Conservation (phyloP, 2,329 filamentous ascomycete genomes). For the Lecanicillium sp. region DNA sequence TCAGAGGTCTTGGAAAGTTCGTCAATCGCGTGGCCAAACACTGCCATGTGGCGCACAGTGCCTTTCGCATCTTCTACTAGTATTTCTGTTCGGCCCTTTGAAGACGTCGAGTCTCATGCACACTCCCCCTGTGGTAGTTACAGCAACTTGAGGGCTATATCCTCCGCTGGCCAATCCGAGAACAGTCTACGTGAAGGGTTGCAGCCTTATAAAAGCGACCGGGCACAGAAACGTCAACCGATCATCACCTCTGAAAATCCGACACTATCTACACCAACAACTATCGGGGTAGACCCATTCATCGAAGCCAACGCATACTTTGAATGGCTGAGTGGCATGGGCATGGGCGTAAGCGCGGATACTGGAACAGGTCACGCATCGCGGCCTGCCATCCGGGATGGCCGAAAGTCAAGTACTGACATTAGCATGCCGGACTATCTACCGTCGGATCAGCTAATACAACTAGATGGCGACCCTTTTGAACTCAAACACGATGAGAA, state of each 20-base stretch:
- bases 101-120: constrained; percentile 49
- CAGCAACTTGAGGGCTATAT: neutral
- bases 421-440: constrained; percentile 35
- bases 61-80: constrained; percentile 32
- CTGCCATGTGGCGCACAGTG: constrained; percentile 55
- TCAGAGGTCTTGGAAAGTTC: constrained; percentile 62
- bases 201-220: no score
- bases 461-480: constrained; percentile 3
- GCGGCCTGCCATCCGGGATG: neutral
- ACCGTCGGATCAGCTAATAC: constrained; percentile 9
- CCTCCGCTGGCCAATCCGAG: constrained; percentile 2
- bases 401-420: constrained; percentile 27
- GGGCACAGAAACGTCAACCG: no score
- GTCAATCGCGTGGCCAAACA: constrained; percentile 74
- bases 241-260: no score
- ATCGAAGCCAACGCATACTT: constrained; percentile 17
- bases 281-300: constrained; percentile 13
- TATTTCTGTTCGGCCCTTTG: constrained; percentile 31
- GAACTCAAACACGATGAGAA: constrained; percentile 24
- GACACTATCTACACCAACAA: neutral
- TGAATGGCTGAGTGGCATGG: constrained; percentile 18
- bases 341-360: constrained; percentile 7
- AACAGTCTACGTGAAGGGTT: no score
- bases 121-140: constrained; percentile 46
- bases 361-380: neutral